Percentiles rank a stretch among this genome's conserved stretches.
phyloP scores from a whole-genome alignment of 1,139 yeast genomes.

The Taphrina betulina region DNA sequence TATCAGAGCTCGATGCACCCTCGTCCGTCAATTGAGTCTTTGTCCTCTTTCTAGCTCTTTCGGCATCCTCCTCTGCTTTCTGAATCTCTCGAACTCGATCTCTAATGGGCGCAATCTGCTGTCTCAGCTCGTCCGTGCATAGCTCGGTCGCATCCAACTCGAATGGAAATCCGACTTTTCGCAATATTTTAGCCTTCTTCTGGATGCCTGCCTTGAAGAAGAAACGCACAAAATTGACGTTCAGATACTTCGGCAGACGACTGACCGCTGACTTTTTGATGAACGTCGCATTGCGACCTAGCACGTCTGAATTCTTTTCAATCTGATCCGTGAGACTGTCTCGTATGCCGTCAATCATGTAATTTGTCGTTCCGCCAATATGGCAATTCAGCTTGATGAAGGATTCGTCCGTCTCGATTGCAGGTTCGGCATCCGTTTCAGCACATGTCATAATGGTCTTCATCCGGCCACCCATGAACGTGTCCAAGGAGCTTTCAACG shows the following conservation, averaged over 20 bases:
- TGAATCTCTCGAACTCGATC: slow-evolving; percentile 76
- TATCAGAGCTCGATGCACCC: slow-evolving; percentile 47
- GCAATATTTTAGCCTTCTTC: slow-evolving; percentile 85
- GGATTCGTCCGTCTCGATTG: slow-evolving; percentile 53
- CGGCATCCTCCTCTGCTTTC: slow-evolving; percentile 69
- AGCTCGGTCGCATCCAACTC: slow-evolving; percentile 84
- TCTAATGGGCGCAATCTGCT: slow-evolving; percentile 65
- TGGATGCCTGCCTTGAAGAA: slow-evolving; percentile 93
- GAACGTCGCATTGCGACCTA: slow-evolving; percentile 69
- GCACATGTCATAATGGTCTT: slow-evolving; percentile 59
- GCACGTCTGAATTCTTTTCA: slow-evolving; percentile 70
- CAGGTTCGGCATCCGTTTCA: slow-evolving; percentile 56
- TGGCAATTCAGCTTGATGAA: slow-evolving; percentile 82
- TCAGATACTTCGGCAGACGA: slow-evolving; percentile 80
- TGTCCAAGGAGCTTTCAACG: slow-evolving; percentile 48
- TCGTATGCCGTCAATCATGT: slow-evolving; percentile 78
- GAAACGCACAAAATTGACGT: slow-evolving; percentile 90
- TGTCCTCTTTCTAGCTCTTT: slow-evolving; percentile 68
- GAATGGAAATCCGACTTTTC: slow-evolving; percentile 93
- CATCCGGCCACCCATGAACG: slow-evolving; percentile 64
- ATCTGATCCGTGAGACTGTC: slow-evolving; percentile 73
- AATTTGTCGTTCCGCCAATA: slow-evolving; percentile 79
- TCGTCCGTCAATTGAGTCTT: slow-evolving; percentile 37
- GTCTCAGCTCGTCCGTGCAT: slow-evolving; percentile 70
- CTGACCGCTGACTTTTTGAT: slow-evolving; percentile 67